Evolutionary conservation across 2,329 filamentous ascomycete species (phyloP), one percentile per base, ranked within the genome.

Genomic region (Aspergillus viridinutans): DNA sequence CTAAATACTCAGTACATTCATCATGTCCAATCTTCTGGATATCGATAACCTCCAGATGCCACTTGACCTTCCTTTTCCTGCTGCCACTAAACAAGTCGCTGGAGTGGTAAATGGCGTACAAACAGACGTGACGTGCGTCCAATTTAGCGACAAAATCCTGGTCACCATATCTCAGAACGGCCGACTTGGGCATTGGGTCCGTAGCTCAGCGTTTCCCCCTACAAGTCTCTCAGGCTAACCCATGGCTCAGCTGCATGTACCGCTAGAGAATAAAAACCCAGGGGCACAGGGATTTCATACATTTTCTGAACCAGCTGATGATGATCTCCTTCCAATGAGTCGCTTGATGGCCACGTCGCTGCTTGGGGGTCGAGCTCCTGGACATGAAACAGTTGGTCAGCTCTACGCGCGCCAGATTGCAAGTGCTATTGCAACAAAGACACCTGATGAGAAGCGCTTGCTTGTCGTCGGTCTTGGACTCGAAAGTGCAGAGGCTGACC

Each of bases 381-480:
- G 90, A 49, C 83, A 92, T 47, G 92, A 97, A 69, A 90, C 89
- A 0, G 74, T 95, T 4, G 93, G 91, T 1, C 92, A 97, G 72
- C 84, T 97, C 1, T 88, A 95, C 68, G 92, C 92, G 2, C 90
- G 90, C 47, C 93, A 97, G 68, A 88, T 97, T 63, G 94, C 89
- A 4, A 95, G 87, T 67, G 84, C 88, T 42, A 83, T 99, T 58
- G 81, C 87, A 20, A 84, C 88, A 58, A 86, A 86, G 61, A 82
- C 89, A 53, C 86, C 90, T 5, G 76, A 79, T 48, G 85, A 88
- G 69, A 80, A 78, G 60, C 75, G 85, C 45, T 75, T 82, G 61
- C 73, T 88, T 14, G 80, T 88, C 23, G 66, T 88, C 35, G 84
- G 84, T 0, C 68, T 85, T 60, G 84, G 84, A 0, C 68, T 86